Evolutionary conservation across 805 yeast genomes (phyloP).

Genomic region (Yamadazyma paraphyllophila): DNA sequence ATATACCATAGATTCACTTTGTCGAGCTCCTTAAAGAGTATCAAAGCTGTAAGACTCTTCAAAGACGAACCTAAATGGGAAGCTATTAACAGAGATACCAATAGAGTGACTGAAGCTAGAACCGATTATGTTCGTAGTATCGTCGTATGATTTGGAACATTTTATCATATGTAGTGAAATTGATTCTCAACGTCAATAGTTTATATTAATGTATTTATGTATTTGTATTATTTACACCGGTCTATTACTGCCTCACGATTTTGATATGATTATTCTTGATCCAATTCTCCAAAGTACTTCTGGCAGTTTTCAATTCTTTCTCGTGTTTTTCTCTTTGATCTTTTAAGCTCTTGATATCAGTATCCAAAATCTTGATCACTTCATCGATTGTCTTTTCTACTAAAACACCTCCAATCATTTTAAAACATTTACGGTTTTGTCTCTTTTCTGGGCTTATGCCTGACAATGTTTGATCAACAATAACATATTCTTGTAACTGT

Average conservation of each 20-base stretch:
- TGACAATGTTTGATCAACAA: conserved; percentile 41
- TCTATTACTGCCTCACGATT: conserved; percentile 27
- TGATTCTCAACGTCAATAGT: neutral
- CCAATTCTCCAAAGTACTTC: conserved; percentile 39
- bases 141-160: conserved; percentile 19
- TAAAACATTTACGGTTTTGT: conserved; percentile 70
- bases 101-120: conserved; percentile 33
- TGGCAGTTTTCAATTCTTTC: conserved; percentile 23
- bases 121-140: conserved; percentile 30
- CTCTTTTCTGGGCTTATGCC: conserved; percentile 34
- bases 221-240: neutral
- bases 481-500: conserved; percentile 38
- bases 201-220: conserved; percentile 3
- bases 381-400: conserved; percentile 81
- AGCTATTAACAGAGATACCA: conserved; percentile 67
- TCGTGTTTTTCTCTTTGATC: conserved; percentile 24
- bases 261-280: conserved; percentile 42
- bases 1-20: conserved; percentile 92
- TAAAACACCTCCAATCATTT: conserved; percentile 92
- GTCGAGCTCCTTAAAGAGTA: conserved; percentile 51
- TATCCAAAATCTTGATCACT: conserved; percentile 42
- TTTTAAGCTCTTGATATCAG: conserved; percentile 23
- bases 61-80: conserved; percentile 97
- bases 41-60: conserved; percentile 79
- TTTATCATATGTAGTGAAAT: too few species aligned